Evolutionary conservation across 1,139 yeast genomes (phyloP).

Genomic region (Suhomyces panamericanus): DNA sequence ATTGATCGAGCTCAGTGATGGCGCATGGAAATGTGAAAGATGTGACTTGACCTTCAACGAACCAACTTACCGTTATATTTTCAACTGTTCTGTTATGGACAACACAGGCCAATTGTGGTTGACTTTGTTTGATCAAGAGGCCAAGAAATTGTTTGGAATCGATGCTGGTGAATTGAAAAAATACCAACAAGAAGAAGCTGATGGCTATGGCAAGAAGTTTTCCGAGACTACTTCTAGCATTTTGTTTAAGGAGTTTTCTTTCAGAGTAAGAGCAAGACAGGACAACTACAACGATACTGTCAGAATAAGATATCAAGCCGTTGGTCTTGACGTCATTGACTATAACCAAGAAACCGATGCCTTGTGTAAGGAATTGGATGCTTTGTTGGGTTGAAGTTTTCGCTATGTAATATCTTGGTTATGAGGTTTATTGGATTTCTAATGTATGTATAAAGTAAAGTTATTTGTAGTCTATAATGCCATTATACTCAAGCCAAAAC

Average conservation of each 20-base stretch:
- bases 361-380: conserved; percentile 53
- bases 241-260: conserved; percentile 71
- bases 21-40: conserved; percentile 90
- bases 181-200: conserved; percentile 41
- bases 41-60: conserved; percentile 68
- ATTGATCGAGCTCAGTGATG: conserved; percentile 70
- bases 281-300: conserved; percentile 80
- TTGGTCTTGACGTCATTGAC: conserved; percentile 56
- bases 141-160: conserved; percentile 62
- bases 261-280: conserved; percentile 78
- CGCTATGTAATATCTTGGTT: not conserved
- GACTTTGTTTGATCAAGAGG: conserved; percentile 85
- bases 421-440: conserved; percentile 7
- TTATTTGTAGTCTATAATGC: conserved; percentile 45
- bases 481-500: conserved; percentile 63
- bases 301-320: conserved; percentile 73
- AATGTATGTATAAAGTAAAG: conserved; percentile 4
- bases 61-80: conserved; percentile 78
- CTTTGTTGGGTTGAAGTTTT: conserved; percentile 28
- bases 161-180: conserved; percentile 67
- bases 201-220: conserved; percentile 46
- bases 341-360: conserved; percentile 62
- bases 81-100: conserved; percentile 73
- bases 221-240: conserved; percentile 50
- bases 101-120: conserved; percentile 83